Evolutionary conservation across 2,329 filamentous ascomycete species (phyloP).

Genomic region (Dichotomopilus funicola): DNA sequence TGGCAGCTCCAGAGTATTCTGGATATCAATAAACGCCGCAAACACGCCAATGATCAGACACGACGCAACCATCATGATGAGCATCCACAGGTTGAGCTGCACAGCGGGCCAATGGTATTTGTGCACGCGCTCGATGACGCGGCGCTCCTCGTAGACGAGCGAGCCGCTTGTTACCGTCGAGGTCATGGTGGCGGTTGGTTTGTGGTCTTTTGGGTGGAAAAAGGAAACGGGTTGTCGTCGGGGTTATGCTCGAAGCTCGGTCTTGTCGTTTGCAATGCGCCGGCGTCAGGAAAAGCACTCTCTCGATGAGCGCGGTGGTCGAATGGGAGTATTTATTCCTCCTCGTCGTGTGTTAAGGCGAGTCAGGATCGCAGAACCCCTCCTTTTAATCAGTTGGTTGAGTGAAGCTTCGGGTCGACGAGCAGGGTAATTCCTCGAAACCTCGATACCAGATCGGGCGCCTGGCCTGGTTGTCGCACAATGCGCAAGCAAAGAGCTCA

Average conservation of each 20-base stretch:
- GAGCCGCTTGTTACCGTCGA: constrained; percentile 37
- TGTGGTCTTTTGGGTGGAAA: background rate
- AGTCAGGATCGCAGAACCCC: too few species aligned
- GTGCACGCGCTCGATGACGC: constrained; percentile 39
- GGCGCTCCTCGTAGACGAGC: constrained; percentile 36
- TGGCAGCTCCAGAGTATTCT: constrained; percentile 46
- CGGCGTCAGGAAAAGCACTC: too few species aligned
- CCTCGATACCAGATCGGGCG: background rate
- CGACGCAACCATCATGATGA: constrained; percentile 56
- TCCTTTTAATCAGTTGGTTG: too few species aligned
- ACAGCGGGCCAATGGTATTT: constrained; percentile 64
- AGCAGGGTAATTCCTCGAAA: too few species aligned
- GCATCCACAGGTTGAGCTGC: constrained; percentile 61
- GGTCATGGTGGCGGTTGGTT: constrained; percentile 26
- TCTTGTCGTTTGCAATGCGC: too few species aligned
- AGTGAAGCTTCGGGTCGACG: too few species aligned
- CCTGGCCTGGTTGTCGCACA: constrained; percentile 5
- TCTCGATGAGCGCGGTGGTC: too few species aligned
- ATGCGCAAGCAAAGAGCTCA: constrained; percentile 4
- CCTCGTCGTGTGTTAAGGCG: too few species aligned
- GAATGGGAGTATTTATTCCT: too few species aligned
- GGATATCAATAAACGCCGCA: constrained; percentile 52
- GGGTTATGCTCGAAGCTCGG: too few species aligned
- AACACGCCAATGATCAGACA: constrained; percentile 56
- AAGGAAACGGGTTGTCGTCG: background rate